These are phyloP conservation scores for Boletus huronensis DNA, from an alignment of 768 basidiomycete genomes.

Conservation along the genomic window DNA sequence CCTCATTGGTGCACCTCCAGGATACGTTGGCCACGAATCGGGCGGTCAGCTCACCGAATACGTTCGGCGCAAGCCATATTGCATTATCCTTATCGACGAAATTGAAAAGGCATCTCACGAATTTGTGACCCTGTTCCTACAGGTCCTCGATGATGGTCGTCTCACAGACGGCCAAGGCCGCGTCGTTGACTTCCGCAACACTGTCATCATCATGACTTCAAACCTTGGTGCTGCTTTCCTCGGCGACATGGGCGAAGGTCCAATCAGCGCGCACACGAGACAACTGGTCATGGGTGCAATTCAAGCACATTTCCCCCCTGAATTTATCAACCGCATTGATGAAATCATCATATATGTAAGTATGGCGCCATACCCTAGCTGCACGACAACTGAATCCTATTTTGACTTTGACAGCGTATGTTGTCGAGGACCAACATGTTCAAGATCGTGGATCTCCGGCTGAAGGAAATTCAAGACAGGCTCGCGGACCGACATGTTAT, in stretches of 20 bases:
- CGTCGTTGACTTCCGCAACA: slow-evolving; percentile 82
- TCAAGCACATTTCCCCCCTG: slow-evolving; percentile 84
- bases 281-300: slow-evolving; percentile 76
- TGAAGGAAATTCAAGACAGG: slow-evolving; percentile 81
- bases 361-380: slow-evolving; percentile 2
- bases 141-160: slow-evolving; percentile 90
- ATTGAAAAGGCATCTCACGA: slow-evolving; percentile 87
- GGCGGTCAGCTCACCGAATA: slow-evolving; percentile 94
- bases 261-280: slow-evolving; percentile 57
- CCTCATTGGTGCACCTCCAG: slow-evolving; percentile 69
- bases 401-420: slow-evolving; percentile 51
- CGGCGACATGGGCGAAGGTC: slow-evolving; percentile 70
- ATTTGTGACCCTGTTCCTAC: slow-evolving; percentile 68
- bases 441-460: slow-evolving; percentile 85
- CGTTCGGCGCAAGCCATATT: slow-evolving; percentile 86
- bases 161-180: slow-evolving; percentile 93
- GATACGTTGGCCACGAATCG: slow-evolving; percentile 89
- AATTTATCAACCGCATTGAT: slow-evolving; percentile 89
- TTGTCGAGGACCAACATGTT: slow-evolving; percentile 74
- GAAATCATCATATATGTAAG: slow-evolving; percentile 70
- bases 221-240: slow-evolving; percentile 81
- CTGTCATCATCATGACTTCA: slow-evolving; percentile 93
- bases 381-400: slow-evolving; percentile 26
- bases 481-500: slow-evolving; percentile 77
- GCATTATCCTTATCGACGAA: slow-evolving; percentile 81